Conservation (phyloP, 108 stramenopile genomes). For the Nitzschia sp. region DNA sequence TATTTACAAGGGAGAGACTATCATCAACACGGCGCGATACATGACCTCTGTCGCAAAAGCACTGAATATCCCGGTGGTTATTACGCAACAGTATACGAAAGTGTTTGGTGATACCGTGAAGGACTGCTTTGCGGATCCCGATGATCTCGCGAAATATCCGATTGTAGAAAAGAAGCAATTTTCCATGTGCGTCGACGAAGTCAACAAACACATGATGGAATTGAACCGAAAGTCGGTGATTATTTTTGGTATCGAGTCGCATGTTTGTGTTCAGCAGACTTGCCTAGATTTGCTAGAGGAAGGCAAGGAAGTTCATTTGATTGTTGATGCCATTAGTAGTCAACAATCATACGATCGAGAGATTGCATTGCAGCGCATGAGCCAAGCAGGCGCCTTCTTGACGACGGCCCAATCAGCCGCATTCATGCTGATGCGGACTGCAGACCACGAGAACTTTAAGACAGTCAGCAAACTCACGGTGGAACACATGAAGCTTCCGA, state of each 20-base stretch:
- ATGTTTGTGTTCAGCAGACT: conserved; percentile 95
- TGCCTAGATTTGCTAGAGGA: conserved; percentile 85
- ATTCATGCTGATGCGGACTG: conserved; percentile 84
- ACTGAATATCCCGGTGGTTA: conserved; percentile 85
- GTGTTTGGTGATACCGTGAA: conserved; percentile 87
- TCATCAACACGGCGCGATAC: conserved; percentile 85
- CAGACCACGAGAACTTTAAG: conserved; percentile 86
- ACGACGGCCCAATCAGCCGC: conserved; percentile 87
- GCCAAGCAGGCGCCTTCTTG: conserved; percentile 73
- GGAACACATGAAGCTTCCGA: conserved; percentile 76
- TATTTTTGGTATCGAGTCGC: conserved; percentile 96
- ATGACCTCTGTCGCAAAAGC: conserved; percentile 83
- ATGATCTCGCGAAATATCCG: conserved; percentile 39
- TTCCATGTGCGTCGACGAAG: conserved; percentile 89
- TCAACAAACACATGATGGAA: conserved; percentile 50
- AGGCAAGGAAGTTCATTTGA: conserved; percentile 86
- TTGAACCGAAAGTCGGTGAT: conserved; percentile 57
- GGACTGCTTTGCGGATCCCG: conserved; percentile 67
- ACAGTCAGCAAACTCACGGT: conserved; percentile 83
- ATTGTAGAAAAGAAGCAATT: conserved; percentile 94
- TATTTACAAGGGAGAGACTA: conserved; percentile 79
- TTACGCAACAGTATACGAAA: conserved; percentile 96
- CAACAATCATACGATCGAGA: conserved; percentile 80
- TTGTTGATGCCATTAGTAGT: conserved; percentile 86
- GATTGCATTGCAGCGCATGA: conserved; percentile 81